Conservation (phyloP, 805 yeast species). For the Candida awuae region DNA sequence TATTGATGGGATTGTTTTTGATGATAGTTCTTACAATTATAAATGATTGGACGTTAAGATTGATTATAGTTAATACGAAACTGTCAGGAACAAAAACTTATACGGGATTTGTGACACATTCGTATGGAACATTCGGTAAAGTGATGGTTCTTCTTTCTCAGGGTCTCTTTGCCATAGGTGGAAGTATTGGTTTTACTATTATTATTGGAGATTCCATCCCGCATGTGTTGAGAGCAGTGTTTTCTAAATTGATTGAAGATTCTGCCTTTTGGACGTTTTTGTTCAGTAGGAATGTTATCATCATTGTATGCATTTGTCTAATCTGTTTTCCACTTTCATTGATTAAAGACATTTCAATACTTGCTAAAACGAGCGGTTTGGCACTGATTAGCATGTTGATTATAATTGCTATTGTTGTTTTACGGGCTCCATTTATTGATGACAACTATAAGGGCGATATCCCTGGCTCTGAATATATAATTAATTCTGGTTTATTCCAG, state of each 20-base stretch:
- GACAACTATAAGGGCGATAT: slow-evolving; percentile 41
- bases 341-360: slow-evolving; percentile 68
- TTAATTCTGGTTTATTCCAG: slow-evolving; percentile 66
- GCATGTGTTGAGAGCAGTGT: slow-evolving; percentile 60
- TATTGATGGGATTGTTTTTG: slow-evolving; percentile 61
- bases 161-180: slow-evolving; percentile 89
- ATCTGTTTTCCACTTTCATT: slow-evolving; percentile 80
- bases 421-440: slow-evolving; percentile 61
- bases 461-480: slow-evolving; percentile 36
- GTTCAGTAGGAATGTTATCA: slow-evolving; percentile 61
- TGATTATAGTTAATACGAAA: slow-evolving; percentile 76
- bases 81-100: slow-evolving; percentile 69
- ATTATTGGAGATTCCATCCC: slow-evolving; percentile 95
- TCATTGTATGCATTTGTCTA: slow-evolving; percentile 57
- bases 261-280: slow-evolving; percentile 41
- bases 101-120: slow-evolving; percentile 74
- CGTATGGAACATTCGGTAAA: slow-evolving; percentile 71
- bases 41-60: slow-evolving; percentile 80
- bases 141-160: slow-evolving; percentile 63
- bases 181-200: slow-evolving; percentile 87
- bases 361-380: slow-evolving; percentile 81
- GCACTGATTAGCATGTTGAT: slow-evolving; percentile 80
- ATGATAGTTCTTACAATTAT: slow-evolving; percentile 54
- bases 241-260: slow-evolving; percentile 37
- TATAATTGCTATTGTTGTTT: slow-evolving; percentile 64